Conservation (phyloP, 2,329 filamentous ascomycete genomes). For the Fusarium bulbicola region DNA sequence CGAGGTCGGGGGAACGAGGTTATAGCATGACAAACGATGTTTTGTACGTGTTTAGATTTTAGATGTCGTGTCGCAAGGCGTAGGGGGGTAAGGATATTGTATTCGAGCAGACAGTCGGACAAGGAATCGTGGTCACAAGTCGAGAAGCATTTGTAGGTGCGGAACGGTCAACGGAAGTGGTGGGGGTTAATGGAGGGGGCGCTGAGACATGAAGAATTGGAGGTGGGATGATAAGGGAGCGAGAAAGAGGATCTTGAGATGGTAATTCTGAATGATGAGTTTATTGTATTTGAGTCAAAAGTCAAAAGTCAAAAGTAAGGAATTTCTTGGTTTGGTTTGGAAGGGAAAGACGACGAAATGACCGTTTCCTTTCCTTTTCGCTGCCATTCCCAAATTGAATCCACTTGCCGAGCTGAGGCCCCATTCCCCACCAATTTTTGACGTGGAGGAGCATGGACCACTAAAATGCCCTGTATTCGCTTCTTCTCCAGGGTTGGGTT, state of each 20-base stretch:
- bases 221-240: neutral
- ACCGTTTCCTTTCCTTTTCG: slow-evolving; percentile 4
- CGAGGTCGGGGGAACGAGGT: neutral
- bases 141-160: slow-evolving; percentile 19
- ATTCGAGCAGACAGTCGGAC: slow-evolving; percentile 1
- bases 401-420: slow-evolving; percentile 25
- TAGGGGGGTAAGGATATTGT: neutral
- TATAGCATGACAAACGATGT: slow-evolving; percentile 26
- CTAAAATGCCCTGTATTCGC: slow-evolving; percentile 13
- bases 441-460: slow-evolving; percentile 28
- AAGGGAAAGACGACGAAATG: slow-evolving; percentile 7
- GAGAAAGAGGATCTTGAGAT: neutral
- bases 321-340: slow-evolving; percentile 18
- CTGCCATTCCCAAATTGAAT: slow-evolving; percentile 4
- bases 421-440: slow-evolving; percentile 23
- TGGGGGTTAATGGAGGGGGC: slow-evolving; percentile 25
- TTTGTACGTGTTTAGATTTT: neutral
- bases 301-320: slow-evolving; percentile 1
- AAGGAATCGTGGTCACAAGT: slow-evolving; percentile 28
- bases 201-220: slow-evolving; percentile 11
- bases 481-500: neutral
- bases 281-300: slow-evolving; percentile 6
- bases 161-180: slow-evolving; percentile 20
- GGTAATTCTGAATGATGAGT: neutral
- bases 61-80: neutral